These are phyloP conservation scores for Cutaneotrichosporon sp. DNA, from an alignment of 1,284 basidiomycete species.

Conservation along the genomic window DNA sequence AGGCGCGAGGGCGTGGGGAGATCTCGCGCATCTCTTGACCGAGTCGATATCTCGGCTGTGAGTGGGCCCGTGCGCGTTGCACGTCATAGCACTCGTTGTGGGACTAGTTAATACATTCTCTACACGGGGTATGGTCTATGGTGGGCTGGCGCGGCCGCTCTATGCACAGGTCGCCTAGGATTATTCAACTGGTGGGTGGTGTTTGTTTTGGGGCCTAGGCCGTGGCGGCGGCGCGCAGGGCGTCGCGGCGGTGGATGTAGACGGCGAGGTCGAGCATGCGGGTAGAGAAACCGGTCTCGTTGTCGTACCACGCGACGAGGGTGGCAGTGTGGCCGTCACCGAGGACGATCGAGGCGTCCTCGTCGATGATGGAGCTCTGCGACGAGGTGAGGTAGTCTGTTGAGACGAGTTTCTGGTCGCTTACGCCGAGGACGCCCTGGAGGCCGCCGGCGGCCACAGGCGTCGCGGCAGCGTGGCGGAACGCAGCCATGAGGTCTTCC, in stretches of 20 bases:
- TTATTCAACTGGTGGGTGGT: too few species aligned
- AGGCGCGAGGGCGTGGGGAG: too few species aligned
- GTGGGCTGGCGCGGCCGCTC: too few species aligned
- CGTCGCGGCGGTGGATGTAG: conserved; percentile 16
- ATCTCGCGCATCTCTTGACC: too few species aligned
- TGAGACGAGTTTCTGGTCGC: conserved; percentile 48
- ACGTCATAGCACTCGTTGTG: too few species aligned
- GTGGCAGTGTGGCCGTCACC: conserved; percentile 41
- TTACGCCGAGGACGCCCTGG: conserved; percentile 41
- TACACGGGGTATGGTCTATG: too few species aligned
- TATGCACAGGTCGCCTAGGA: too few species aligned
- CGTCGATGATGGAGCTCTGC: conserved; percentile 43
- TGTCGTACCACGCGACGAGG: conserved; percentile 49
- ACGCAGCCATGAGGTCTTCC: conserved; percentile 43
- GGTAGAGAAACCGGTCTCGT: conserved; percentile 40
- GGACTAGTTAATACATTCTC: too few species aligned
- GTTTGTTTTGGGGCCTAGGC: too few species aligned
- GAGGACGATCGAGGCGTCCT: conserved; percentile 42
- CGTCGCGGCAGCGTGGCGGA: conserved; percentile 36
- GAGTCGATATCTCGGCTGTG: too few species aligned
- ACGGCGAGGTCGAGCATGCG: conserved; percentile 21
- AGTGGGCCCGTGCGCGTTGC: too few species aligned
- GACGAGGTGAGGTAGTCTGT: conserved; percentile 45
- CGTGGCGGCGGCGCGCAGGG: background rate
- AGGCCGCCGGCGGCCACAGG: conserved; percentile 21